phyloP scores from a whole-genome alignment of 2,329 filamentous ascomycete species.

The Ophiocordyceps sinensis region DNA sequence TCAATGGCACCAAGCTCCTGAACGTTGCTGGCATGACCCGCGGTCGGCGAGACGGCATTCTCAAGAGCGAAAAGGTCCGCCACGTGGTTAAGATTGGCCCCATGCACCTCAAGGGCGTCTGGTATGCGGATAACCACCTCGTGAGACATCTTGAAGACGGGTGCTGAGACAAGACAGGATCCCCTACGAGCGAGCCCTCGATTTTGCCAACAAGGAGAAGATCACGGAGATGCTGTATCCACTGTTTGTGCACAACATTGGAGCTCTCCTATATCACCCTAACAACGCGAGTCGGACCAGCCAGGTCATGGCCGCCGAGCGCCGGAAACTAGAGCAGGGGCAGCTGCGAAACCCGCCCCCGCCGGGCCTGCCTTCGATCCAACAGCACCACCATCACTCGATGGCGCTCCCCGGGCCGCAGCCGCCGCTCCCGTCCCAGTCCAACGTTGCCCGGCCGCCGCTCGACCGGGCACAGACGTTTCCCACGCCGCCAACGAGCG shows the following conservation, averaged over 20 bases:
- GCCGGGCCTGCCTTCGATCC: constrained; percentile 50
- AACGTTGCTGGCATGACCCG: constrained; percentile 98
- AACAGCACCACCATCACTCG: constrained; percentile 43
- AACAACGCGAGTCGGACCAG: constrained; percentile 72
- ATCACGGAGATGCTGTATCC: constrained; percentile 93
- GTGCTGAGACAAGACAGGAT: constrained; percentile 50
- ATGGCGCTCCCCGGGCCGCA: constrained; percentile 48
- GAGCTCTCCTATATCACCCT: constrained; percentile 83
- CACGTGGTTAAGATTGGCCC: constrained; percentile 98
- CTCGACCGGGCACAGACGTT: constrained; percentile 84
- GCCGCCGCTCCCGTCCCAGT: constrained; percentile 47
- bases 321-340: constrained; percentile 56
- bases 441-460: constrained; percentile 57
- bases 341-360: constrained; percentile 47
- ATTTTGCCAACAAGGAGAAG: constrained; percentile 99
- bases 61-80: constrained; percentile 94
- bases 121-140: constrained; percentile 42
- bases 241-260: constrained; percentile 94
- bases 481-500: constrained; percentile 83
- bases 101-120: constrained; percentile 97
- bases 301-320: constrained; percentile 76
- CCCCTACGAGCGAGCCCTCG: constrained; percentile 89
- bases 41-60: constrained; percentile 83
- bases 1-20: constrained; percentile 92
- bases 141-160: constrained; percentile 6